Conservation (phyloP, 1,139 yeast genomes). For the Suhomyces taliae region DNA sequence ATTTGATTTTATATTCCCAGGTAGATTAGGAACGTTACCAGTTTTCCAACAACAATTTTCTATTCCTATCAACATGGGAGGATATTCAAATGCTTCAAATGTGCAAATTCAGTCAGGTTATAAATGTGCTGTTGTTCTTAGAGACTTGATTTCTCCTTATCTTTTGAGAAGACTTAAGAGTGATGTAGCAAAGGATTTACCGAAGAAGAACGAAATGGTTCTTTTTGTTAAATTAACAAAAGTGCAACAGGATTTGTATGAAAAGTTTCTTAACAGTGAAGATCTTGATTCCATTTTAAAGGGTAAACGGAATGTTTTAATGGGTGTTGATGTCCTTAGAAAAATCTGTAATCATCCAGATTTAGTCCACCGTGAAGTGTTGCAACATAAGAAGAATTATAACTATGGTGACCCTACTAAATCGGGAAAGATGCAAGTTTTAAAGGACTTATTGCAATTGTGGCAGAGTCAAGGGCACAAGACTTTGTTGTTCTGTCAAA, state of each 20-base stretch:
- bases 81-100: conserved; percentile 95
- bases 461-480: conserved; percentile 83
- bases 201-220: conserved; percentile 92
- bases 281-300: conserved; percentile 71
- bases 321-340: conserved; percentile 86
- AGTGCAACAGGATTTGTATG: conserved; percentile 71
- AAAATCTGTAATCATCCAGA: conserved; percentile 98
- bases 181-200: conserved; percentile 96
- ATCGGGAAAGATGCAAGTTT: conserved; percentile 91
- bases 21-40: conserved; percentile 89
- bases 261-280: conserved; percentile 70
- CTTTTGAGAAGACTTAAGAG: conserved; percentile 80
- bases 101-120: conserved; percentile 96
- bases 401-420: conserved; percentile 64
- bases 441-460: conserved; percentile 66
- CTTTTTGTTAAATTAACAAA: conserved; percentile 83
- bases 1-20: conserved; percentile 94
- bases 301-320: conserved; percentile 79
- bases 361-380: conserved; percentile 58
- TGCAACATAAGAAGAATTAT: conserved; percentile 42
- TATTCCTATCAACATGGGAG: conserved; percentile 93
- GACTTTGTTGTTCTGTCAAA: conserved; percentile 82
- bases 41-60: conserved; percentile 92
- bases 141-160: conserved; percentile 90
- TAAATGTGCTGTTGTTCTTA: conserved; percentile 87